phyloP scores from a whole-genome alignment of 495 filamentous ascomycete species.

The Xylaria acuta region DNA sequence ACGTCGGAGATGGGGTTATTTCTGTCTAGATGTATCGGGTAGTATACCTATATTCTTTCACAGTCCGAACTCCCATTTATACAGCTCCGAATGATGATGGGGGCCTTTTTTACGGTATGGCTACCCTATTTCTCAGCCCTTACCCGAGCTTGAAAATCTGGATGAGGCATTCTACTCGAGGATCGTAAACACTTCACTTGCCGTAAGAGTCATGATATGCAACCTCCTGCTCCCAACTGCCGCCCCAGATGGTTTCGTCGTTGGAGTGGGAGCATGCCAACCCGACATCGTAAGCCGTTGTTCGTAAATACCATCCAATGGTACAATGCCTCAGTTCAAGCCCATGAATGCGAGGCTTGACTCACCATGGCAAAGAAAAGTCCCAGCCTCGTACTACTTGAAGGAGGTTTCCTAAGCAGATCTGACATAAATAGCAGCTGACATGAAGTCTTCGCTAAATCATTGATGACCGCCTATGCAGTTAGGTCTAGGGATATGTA shows the following conservation, averaged over 20 bases:
- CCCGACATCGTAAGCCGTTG: background rate
- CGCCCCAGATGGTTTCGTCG: background rate
- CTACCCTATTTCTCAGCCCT: background rate
- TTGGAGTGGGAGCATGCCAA: background rate
- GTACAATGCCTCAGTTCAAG: background rate
- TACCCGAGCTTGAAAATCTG: background rate
- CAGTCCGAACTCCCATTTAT: background rate
- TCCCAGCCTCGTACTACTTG: background rate
- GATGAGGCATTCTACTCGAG: background rate
- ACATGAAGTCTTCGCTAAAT: background rate
- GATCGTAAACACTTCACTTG: background rate
- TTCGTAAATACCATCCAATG: background rate
- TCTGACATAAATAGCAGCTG: background rate
- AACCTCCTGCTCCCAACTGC: background rate
- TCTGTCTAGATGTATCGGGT: background rate
- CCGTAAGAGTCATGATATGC: background rate
- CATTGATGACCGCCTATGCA: background rate
- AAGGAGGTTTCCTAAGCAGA: background rate
- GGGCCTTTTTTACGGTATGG: background rate
- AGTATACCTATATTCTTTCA: background rate
- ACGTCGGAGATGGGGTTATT: background rate
- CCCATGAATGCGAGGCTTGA: background rate
- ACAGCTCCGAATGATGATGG: background rate
- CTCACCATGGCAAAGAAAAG: background rate
- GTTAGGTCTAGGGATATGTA: background rate